These are phyloP conservation scores for Rhodosporidiobolus sp. DNA, from an alignment of 768 basidiomycete genomes.

Conservation along the genomic window DNA sequence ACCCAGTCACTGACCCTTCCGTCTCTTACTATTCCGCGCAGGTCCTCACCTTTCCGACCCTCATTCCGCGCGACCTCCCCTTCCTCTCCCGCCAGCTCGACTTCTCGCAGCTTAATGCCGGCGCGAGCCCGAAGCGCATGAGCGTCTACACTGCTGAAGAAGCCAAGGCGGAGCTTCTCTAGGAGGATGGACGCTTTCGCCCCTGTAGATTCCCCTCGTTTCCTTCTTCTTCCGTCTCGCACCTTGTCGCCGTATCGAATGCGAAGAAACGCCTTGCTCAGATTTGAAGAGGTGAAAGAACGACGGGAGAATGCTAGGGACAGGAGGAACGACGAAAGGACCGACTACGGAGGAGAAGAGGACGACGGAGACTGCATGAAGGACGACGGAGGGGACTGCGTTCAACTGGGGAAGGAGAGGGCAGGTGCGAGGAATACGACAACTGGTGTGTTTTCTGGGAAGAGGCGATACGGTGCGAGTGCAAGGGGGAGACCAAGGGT, in stretches of 20 bases:
- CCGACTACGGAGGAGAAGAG: no score
- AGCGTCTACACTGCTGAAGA: conserved; percentile 24
- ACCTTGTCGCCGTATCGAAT: no score
- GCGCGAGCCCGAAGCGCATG: background rate
- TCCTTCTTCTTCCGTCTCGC: background rate
- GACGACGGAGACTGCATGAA: no score
- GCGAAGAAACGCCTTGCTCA: background rate
- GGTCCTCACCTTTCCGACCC: conserved; percentile 29
- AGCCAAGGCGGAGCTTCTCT: conserved; percentile 15
- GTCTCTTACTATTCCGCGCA: background rate
- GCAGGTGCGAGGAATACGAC: background rate
- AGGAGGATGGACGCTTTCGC: background rate
- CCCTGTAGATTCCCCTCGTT: background rate
- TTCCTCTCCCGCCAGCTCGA: conserved; percentile 28
- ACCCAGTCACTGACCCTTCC: background rate
- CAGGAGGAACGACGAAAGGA: background rate
- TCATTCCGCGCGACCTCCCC: conserved; percentile 25
- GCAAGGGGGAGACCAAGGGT: no score
- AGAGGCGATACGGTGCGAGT: background rate
- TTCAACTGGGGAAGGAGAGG: background rate
- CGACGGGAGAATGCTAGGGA: background rate
- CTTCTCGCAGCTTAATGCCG: conserved; percentile 15
- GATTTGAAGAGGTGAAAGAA: no score
- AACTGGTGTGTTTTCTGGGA: background rate
- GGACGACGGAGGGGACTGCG: no score